phyloP scores from a whole-genome alignment of 345 rosid genomes.

The Acer campestre region DNA sequence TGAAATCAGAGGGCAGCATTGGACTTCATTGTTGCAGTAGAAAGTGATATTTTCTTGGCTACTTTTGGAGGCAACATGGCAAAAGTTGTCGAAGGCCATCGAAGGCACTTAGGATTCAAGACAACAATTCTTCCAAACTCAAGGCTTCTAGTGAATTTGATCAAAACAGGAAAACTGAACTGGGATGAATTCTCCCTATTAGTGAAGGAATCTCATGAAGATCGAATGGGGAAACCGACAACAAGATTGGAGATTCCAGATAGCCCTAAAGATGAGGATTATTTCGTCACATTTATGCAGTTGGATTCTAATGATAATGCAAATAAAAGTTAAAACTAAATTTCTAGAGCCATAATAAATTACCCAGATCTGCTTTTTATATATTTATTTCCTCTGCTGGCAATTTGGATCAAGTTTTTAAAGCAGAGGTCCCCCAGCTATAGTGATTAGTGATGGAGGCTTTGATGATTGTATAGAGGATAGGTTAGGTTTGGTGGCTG shows the following conservation, averaged over 20 bases:
- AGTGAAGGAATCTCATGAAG: slow-evolving; percentile 41
- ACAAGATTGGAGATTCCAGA: slow-evolving; percentile 36
- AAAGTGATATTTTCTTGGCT: slow-evolving; percentile 50
- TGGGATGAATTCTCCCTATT: slow-evolving; percentile 49
- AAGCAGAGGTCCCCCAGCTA: too few species aligned
- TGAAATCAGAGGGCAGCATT: slow-evolving; percentile 52
- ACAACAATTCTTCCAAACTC: slow-evolving; percentile 41
- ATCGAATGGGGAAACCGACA: slow-evolving; percentile 42
- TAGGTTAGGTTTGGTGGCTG: too few species aligned
- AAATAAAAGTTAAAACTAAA: too few species aligned
- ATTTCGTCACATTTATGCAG: too few species aligned
- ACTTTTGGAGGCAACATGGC: slow-evolving; percentile 59
- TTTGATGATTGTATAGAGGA: too few species aligned
- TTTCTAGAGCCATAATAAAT: too few species aligned
- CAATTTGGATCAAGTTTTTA: too few species aligned
- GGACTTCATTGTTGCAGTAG: slow-evolving; percentile 49
- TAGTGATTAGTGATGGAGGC: too few species aligned
- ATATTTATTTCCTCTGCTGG: too few species aligned
- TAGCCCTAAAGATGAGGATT: slow-evolving; percentile 44
- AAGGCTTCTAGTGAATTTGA: slow-evolving; percentile 39
- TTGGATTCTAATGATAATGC: too few species aligned
- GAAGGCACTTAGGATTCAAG: slow-evolving; percentile 51
- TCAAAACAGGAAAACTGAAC: too few species aligned
- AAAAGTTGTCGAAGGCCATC: slow-evolving; percentile 51
- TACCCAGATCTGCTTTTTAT: too few species aligned